These are phyloP conservation scores for Escovopsis sp. DNA, from an alignment of 2,329 filamentous ascomycete species.

Conservation along the genomic window DNA sequence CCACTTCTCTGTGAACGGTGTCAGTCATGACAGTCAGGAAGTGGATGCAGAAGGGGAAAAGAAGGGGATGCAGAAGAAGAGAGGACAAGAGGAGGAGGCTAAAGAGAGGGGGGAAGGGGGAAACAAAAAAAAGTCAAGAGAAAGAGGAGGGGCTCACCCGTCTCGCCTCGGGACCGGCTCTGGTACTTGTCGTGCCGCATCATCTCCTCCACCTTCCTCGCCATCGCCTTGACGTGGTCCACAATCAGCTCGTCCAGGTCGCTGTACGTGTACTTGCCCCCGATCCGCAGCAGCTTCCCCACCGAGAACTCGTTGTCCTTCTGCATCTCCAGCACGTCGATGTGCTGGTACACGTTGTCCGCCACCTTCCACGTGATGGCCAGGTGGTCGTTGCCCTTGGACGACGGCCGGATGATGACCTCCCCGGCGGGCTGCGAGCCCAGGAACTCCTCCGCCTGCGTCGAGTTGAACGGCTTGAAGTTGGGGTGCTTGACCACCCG, in stretches of 20 bases:
- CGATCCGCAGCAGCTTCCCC: conserved; percentile 70
- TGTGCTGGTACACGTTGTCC: conserved; percentile 91
- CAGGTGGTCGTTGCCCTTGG: conserved; percentile 87
- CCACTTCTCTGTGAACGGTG: conserved; percentile 60
- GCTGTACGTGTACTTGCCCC: conserved; percentile 78
- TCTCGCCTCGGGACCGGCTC: conserved; percentile 60
- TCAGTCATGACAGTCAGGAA: conserved; percentile 7
- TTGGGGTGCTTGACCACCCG: conserved; percentile 96
- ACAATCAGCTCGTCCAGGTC: conserved; percentile 97
- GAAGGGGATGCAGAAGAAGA: too few relatives aligned
- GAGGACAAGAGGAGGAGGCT: too few relatives aligned
- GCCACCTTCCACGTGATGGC: conserved; percentile 97
- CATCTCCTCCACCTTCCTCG: conserved; percentile 92
- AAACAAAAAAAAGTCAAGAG: background rate
- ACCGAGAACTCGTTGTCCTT: conserved; percentile 96
- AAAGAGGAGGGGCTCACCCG: conserved; percentile 55
- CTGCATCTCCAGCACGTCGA: conserved; percentile 90
- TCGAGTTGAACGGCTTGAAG: conserved; percentile 84
- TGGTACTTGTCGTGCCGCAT: conserved; percentile 92
- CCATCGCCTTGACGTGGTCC: conserved; percentile 94
- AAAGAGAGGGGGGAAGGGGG: background rate
- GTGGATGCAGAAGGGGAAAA: too few relatives aligned
- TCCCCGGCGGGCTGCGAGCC: conserved; percentile 76
- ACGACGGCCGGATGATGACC: conserved; percentile 87
- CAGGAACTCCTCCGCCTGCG: conserved; percentile 85